Base-by-base conservation (phyloP, 106 monocot species). In the Apostasia ramifera region DNA sequence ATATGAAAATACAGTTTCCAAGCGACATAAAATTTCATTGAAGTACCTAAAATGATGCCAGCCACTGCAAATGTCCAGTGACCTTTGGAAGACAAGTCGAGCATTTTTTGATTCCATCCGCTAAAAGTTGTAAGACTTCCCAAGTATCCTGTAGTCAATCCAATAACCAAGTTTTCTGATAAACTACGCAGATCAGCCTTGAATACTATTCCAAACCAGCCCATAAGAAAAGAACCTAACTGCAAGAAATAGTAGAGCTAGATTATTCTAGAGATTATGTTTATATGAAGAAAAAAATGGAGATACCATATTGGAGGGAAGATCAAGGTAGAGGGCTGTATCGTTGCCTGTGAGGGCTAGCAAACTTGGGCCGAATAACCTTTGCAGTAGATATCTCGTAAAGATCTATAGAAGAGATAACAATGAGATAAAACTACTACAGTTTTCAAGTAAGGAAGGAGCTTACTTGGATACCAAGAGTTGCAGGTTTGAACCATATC, bases 51-150 rank as follows among this genome's bases (percentile, higher is more conserved):
- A 65, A 97, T 53, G 40, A 87, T 58, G 63, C 97, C 97, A 43
- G 74, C 83, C 1, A 85, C 66, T 14, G 92, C 80, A 71, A 56
- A 83, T 47, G 75, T 79, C 97, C 97, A 97, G 26, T 85, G 80
- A 38, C 77, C 81, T 66, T 82, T 66, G 48, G 92, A 78, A 56
- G 89, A 86, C 47, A 92, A 71, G 41, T 71, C 70, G 55, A 97
- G 80, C 92, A 97, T 90, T 82, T 87, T 87, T 74, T 91, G 92
- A 44, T 92, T 97, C 97, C 97, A 97, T 56, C 97, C 97, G 70
- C 97, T 97, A 68, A 92, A 97, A n/a, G 97, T 97, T 38, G 92
- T 97, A 55, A 92, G 81, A 66, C 97, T 97, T 57, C 92, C 97
- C 73, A 97, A 47, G 71, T 89, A 97, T 4, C 92, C 97, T 45